A percentile compares a stretch with the other conserved stretches of the same genome.
These are phyloP conservation scores for Hypsizygus ulmarius DNA, from an alignment of 1,284 basidiomycete species.

Conservation along the genomic window DNA sequence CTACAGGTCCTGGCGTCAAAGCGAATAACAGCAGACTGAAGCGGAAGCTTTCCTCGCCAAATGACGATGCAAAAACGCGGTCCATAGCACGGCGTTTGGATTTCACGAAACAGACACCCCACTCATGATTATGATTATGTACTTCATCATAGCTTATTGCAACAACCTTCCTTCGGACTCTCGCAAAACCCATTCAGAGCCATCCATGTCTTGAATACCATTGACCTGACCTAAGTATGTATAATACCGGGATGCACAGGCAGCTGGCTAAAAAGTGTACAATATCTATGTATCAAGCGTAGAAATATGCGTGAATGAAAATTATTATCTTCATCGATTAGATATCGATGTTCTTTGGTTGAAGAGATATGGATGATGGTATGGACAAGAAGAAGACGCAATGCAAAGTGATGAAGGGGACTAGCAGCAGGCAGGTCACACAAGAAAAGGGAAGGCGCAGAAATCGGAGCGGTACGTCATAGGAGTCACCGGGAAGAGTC, in stretches of 20 bases:
- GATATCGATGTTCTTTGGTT: not conserved
- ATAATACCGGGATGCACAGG: too few relatives aligned
- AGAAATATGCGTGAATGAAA: not conserved
- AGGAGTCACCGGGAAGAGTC: conserved; percentile 32
- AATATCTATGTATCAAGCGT: not conserved
- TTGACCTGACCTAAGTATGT: too few relatives aligned
- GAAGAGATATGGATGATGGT: too few relatives aligned
- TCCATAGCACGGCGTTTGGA: conserved; percentile 48
- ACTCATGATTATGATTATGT: conserved; percentile 15
- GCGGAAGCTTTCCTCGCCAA: conserved; percentile 45
- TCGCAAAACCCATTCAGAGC: too few relatives aligned
- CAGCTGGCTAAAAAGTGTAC: conserved; percentile 13
- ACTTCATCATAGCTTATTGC: too few relatives aligned
- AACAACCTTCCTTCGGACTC: too few relatives aligned
- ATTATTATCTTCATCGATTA: not conserved
- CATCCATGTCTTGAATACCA: too few relatives aligned
- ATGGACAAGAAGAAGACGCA: too few relatives aligned
- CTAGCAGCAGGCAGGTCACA: not conserved
- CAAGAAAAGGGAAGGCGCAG: conserved; percentile 7
- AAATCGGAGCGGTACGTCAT: not conserved
- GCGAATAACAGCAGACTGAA: conserved; percentile 40
- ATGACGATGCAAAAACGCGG: conserved; percentile 38
- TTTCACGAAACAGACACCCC: conserved; percentile 43
- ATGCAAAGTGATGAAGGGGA: not conserved
- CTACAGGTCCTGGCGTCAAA: conserved; percentile 40